Evolutionary conservation across 83 land plant genomes (phyloP), one percentile per base, ranked within the genome.

Genomic region (Picea engelmannii): DNA sequence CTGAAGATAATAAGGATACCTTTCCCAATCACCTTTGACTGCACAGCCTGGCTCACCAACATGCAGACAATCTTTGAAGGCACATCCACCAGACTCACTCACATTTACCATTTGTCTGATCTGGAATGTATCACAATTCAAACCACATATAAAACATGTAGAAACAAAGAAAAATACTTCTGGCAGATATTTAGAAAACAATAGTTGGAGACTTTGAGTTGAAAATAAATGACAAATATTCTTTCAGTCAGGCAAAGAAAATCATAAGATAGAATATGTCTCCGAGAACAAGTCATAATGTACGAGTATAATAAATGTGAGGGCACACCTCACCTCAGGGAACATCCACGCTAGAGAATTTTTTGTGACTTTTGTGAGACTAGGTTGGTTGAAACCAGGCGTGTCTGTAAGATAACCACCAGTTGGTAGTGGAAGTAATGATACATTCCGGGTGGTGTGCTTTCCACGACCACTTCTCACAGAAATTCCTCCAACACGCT

Each of bases 321-420:
- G 38, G 20, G 10, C 38, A 31, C 58, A 77, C 79, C 58, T 97
- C 58, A 77, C 79, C 58, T 97, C 99, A 24, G 99, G 99, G 79
- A 97, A 97, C 67, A 90, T 74, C 23, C 85, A 78, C 7, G 92
- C 91, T 31, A 97, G 92, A 66, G 90, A 85, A 42, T 77, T 90
- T 79, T 87, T 93, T 44, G 93, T 94, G 31, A 94, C 94, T 89
- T 89, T 94, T 80, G 87, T 47, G 83, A 97, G 87, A 88, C 90
- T 89, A 40, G 98, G 99, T 81, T 95, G 97, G 82, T 90, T 97
- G 80, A 97, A 95, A 3, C 99, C 99, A 73, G 99, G 98, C 76
- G 97, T 97, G 85, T 97, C 99, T 47, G 98, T 98, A 58, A 97
- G 91, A 79, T 87, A 89, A 18, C 98, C 99, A 79, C 92, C 96